Evolutionary conservation across 768 basidiomycete species (phyloP), one percentile per base, ranked within the genome.

Genomic region (Amanita rubescens): DNA sequence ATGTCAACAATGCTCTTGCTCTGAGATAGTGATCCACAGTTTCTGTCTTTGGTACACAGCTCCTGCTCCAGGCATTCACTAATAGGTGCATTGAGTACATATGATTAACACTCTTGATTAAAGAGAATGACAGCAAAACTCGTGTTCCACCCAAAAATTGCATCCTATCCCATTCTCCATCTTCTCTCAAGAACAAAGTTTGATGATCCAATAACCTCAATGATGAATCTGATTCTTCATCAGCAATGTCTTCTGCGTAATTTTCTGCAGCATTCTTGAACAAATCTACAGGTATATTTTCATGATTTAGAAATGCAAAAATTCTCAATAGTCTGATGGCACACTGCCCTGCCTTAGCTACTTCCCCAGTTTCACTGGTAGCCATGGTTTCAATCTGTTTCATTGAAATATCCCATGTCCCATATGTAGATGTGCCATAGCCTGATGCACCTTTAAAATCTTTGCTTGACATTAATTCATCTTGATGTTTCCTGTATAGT

Each of bases 121-220:
- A 54, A 2, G 60, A 59, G 35, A 58, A 57, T 30, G 52, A 55
- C 8, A 56, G 10, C 30, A 63, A 46, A 0, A 61, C 27, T 32
- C 51, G 47, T 33, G 61, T 62, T 5, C 58, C 61, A 25, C 42
- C 34, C 19, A 42, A 37, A 49, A 61, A 61, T 9, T 35, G 19
- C 5, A 53, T 10, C 19, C 34, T 27, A 43, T 63, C 48, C 62
- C 62, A 61, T 3, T 25, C 12, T 22, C 37, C 17, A 17, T 41
- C 20, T n/a, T 38, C 34, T 27, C 15, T 19, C 34, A 50, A 22
- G 37, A 25, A 34, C 20, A 50, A 34, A 12, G 38, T 25, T 15
- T 39, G 3, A 12, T 33, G 35, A 37, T 50, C 35, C 27, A 49
- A 35, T 3, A 45, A 22, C 15, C 0, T 8, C 14, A 22, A 12